A percentile compares a stretch with the other conserved stretches of the same genome.
These are phyloP conservation scores for Coniochaeta sp. DNA, from an alignment of 2,329 filamentous ascomycete species.

Conservation along the genomic window DNA sequence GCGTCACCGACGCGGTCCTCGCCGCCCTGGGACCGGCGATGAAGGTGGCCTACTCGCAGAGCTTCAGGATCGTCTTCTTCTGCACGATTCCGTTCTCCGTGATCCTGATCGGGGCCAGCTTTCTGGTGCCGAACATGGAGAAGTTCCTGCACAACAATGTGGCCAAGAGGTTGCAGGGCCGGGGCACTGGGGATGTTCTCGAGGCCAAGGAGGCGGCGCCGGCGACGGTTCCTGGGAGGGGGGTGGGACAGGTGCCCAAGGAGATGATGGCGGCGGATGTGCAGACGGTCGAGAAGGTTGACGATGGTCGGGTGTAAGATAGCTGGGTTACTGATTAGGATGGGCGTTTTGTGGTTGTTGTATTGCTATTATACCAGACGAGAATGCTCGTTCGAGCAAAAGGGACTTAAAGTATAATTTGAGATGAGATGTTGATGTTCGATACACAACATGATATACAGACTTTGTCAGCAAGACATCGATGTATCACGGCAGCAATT, in stretches of 20 bases:
- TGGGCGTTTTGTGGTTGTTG: no score
- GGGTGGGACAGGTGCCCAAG: not conserved
- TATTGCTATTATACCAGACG: not conserved
- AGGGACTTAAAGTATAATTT: not conserved
- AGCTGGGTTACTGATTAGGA: not conserved
- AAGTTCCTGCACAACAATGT: constrained; percentile 33
- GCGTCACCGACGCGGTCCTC: constrained; percentile 24
- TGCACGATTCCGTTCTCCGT: constrained; percentile 30
- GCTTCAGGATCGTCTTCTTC: constrained; percentile 35
- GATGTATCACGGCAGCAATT: no score
- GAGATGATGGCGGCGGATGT: not conserved
- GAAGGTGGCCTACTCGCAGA: constrained; percentile 31
- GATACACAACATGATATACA: no score
- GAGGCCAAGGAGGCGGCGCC: not conserved
- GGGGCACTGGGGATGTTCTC: not conserved
- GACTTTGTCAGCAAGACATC: no score
- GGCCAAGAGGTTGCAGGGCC: constrained; percentile 30
- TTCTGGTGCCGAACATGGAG: constrained; percentile 32
- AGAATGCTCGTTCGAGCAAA: not conserved
- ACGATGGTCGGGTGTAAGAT: not conserved
- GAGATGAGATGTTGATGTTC: no score
- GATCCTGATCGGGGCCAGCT: constrained; percentile 26
- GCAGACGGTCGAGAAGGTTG: not conserved
- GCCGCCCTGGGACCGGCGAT: constrained; percentile 23
- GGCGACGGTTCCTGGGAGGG: not conserved